Conservation (phyloP, 805 yeast genomes). For the Starmerella bombi region DNA sequence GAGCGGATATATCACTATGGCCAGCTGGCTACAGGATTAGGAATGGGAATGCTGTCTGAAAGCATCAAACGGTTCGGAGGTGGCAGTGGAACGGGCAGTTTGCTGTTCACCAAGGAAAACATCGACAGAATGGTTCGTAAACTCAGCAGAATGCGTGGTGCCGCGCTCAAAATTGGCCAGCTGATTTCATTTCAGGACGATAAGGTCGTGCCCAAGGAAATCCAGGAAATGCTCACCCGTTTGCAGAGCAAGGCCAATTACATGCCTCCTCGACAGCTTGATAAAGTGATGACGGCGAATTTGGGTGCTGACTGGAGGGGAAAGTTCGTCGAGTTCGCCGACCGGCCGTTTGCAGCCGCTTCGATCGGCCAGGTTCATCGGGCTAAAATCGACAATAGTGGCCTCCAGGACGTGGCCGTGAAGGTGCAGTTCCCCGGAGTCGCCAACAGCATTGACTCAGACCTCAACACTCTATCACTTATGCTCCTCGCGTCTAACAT, state of each 20-base stretch:
- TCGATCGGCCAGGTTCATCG: constrained; percentile 93
- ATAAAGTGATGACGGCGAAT: constrained; percentile 55
- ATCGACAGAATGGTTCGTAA: constrained; percentile 79
- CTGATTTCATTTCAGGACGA: constrained; percentile 90
- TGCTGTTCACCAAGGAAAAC: constrained; percentile 67
- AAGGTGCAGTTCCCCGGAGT: constrained; percentile 98
- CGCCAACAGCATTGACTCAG: constrained; percentile 83
- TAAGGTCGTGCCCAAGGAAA: constrained; percentile 67
- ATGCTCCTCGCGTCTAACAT: constrained; percentile 74
- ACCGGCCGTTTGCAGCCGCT: constrained; percentile 90
- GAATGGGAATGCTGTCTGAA: constrained; percentile 68
- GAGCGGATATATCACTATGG: constrained; percentile 90
- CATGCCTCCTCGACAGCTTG: constrained; percentile 88
- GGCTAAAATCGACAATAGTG: constrained; percentile 44
- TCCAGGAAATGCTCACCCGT: constrained; percentile 62
- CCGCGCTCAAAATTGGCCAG: constrained; percentile 95
- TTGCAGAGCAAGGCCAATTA: constrained; percentile 93
- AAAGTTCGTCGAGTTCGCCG: constrained; percentile 62
- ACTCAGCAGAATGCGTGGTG: constrained; percentile 94
- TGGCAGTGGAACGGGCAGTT: constrained; percentile 29
- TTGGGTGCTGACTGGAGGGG: constrained; percentile 71
- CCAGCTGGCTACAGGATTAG: constrained; percentile 79
- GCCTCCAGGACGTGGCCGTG: constrained; percentile 56
- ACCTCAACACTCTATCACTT: constrained; percentile 70
- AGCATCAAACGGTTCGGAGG: constrained; percentile 47